Base-by-base conservation (phyloP, 2,329 filamentous ascomycete genomes). In the Cylindrodendrum hubeiense region DNA sequence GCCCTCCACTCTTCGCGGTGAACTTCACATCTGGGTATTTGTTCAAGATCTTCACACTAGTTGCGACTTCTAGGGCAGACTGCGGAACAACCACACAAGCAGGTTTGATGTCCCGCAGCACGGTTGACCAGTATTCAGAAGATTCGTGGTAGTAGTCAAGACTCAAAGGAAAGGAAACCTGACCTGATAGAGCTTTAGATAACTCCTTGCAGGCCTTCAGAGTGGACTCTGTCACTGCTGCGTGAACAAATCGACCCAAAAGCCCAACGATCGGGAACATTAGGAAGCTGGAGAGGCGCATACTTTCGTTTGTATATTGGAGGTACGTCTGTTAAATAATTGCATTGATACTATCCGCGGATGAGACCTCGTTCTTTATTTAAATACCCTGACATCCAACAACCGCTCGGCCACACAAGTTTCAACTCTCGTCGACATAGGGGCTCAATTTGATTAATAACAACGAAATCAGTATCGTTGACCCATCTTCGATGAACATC, bases 1-100 rank as follows among this genome's bases (percentile, higher is more conserved):
- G 81, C 2, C 82, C 79, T 15, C 79, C 80, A 54, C 77, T 78
- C 67, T 79, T 79, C 60, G 79, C 76, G 13, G 79, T 75, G 67
- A 81, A 81, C 15, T 67, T 44, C 9, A 79, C 79, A 44, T 73
- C 69, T 2, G 74, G 67, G 60, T 75, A 71, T 33, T 71, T 63
- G 47, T 76, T 73, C n/a, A 81, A 69, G 10, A 77, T 53, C 15
- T 63, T 71, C 12, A 81, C 72, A n/a, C 75, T 71, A 3, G 67
- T 63, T 26, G 79, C 73, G 17, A 81, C 78, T 15, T 82, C 75
- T 21, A 73, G 60, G 3, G 79, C 71, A 12, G 67, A 69, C 7
- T 68, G 66, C 4, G 80, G 80, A 21, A 78, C 71, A 2, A 80
- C 76, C 26, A 79, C 68, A 63, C 80, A 82, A 5, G 79, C 76